Conservation (phyloP, 495 filamentous ascomycete genomes). For the Aspergillus carlsbadensis region DNA sequence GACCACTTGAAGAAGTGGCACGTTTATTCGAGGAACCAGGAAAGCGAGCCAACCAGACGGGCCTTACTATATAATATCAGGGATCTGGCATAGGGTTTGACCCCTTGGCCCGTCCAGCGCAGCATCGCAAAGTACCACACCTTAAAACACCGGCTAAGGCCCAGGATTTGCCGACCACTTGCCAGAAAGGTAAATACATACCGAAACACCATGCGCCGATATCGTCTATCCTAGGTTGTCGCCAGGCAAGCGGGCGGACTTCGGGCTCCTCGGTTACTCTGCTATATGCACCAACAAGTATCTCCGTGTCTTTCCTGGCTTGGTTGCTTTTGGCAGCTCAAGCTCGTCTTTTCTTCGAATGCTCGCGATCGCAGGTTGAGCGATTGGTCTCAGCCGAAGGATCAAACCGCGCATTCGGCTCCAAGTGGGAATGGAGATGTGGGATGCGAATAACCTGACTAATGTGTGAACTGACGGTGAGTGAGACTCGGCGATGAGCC, state of each 20-base stretch:
- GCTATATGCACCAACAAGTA: too few species aligned
- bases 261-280: too few species aligned
- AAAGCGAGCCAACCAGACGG: too few species aligned
- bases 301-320: not conserved
- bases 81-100: too few species aligned
- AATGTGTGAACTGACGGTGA: not conserved
- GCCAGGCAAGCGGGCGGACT: too few species aligned
- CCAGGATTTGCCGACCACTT: constrained; percentile 1
- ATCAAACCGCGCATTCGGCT: constrained; percentile 1
- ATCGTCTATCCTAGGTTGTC: not conserved
- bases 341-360: too few species aligned
- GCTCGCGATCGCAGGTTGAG: not conserved
- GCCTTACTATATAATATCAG: too few species aligned
- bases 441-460: constrained; percentile 1
- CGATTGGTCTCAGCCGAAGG: constrained; percentile 1
- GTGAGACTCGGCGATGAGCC: not conserved
- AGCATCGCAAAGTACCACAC: not conserved
- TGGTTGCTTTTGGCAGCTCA: too few species aligned
- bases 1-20: too few species aligned
- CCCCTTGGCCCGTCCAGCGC: too few species aligned
- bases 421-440: not conserved
- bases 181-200: not conserved
- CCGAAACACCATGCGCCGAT: not conserved
- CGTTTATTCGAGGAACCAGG: too few species aligned
- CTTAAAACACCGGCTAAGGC: not conserved